A percentile compares a stretch with the other conserved stretches of the same genome.
These are phyloP conservation scores for Rhizopogon salebrosus DNA, from an alignment of 768 basidiomycete genomes.

Conservation along the genomic window DNA sequence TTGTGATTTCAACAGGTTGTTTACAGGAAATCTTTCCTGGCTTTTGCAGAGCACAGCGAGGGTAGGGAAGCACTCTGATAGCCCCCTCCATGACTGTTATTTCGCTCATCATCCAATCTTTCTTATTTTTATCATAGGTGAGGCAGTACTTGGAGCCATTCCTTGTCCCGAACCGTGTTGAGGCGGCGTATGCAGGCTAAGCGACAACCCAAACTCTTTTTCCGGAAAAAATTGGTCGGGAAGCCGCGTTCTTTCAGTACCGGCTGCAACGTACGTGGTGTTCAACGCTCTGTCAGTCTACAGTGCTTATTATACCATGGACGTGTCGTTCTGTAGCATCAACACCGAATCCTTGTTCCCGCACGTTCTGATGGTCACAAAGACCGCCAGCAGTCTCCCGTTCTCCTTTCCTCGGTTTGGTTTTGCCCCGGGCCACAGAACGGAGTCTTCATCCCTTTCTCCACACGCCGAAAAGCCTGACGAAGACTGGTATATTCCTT, in stretches of 20 bases:
- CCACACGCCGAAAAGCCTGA: conserved; percentile 18
- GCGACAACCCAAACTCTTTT: not conserved
- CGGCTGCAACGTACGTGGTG: not conserved
- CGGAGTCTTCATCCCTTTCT: conserved; percentile 15
- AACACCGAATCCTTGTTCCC: not conserved
- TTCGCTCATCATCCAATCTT: conserved; percentile 6
- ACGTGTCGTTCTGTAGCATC: not conserved
- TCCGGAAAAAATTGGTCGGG: not conserved
- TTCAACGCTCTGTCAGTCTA: not conserved
- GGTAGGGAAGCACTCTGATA: conserved; percentile 3
- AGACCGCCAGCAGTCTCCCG: conserved; percentile 24
- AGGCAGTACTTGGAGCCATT: conserved; percentile 1
- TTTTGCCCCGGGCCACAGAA: conserved; percentile 15
- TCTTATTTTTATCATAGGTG: conserved; percentile 1
- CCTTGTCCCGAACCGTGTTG: not conserved
- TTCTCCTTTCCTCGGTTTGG: conserved; percentile 34
- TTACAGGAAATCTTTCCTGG: conserved; percentile 6
- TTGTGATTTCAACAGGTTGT: conserved; percentile 1
- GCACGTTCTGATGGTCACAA: conserved; percentile 29
- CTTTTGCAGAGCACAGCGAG: conserved; percentile 18
- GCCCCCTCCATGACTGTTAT: conserved; percentile 6
- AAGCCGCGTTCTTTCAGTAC: not conserved
- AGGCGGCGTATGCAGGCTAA: not conserved
- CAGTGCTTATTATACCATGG: not conserved
- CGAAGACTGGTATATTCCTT: conserved; percentile 60